These are phyloP conservation scores for Trypanosoma rangeli DNA, from an alignment of 208 protist genomes.

Conservation along the genomic window DNA sequence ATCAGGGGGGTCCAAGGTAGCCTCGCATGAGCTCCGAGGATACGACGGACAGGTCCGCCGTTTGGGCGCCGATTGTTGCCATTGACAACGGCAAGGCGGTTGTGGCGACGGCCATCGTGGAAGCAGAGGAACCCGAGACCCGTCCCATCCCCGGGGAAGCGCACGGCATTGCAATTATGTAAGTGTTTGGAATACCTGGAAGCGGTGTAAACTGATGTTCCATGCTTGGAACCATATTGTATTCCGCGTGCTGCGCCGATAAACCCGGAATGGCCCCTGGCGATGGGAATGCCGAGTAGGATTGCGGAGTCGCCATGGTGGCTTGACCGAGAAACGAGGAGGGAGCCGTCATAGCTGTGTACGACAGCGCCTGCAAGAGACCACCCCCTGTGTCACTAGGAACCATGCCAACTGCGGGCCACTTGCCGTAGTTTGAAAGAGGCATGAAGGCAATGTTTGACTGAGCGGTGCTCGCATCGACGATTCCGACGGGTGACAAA, in stretches of 20 bases:
- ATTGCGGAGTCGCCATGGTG: not conserved
- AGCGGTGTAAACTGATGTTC: not conserved
- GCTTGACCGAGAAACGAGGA: not conserved
- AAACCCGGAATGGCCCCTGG: not conserved
- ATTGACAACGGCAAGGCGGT: not conserved
- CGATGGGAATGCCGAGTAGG: not conserved
- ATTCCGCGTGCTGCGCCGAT: not conserved
- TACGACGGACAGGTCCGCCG: not conserved
- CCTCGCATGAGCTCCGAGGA: not conserved
- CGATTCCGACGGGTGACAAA: not conserved
- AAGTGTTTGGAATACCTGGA: not conserved
- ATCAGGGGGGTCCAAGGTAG: not conserved
- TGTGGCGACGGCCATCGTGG: not conserved
- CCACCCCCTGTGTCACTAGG: not conserved
- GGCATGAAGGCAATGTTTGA: not conserved
- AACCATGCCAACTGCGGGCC: conserved; percentile 2
- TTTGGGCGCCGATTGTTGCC: not conserved
- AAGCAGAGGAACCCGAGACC: no score
- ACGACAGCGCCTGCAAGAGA: no score
- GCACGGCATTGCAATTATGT: conserved; percentile 11
- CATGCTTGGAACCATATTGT: not conserved
- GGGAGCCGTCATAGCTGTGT: no score
- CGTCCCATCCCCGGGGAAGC: not conserved
- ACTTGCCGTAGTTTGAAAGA: conserved; percentile 10
- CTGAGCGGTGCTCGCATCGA: not conserved